Evolutionary conservation across 2,329 filamentous ascomycete genomes (phyloP).

Genomic region (Incumbomyces lentus): DNA sequence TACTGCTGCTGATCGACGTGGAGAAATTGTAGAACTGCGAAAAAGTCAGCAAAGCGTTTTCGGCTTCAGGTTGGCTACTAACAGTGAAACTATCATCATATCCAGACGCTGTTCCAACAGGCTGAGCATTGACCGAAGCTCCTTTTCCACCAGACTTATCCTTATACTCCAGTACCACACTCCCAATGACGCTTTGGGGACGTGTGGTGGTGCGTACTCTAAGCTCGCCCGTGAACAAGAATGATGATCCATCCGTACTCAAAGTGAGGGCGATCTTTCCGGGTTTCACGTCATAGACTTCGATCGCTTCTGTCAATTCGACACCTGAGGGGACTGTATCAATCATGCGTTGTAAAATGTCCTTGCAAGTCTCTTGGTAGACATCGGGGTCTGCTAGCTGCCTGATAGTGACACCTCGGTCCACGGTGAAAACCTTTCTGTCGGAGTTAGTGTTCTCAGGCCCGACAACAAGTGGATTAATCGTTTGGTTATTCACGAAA

Average conservation of each 20-base stretch:
- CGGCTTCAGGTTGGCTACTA: too few relatives aligned
- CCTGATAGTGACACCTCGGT: conserved; percentile 25
- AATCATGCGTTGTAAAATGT: conserved; percentile 14
- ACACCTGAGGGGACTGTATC: conserved; percentile 16
- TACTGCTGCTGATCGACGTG: too few relatives aligned
- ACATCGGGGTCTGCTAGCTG: conserved; percentile 16
- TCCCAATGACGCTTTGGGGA: conserved; percentile 30
- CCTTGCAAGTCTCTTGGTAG: conserved; percentile 10
- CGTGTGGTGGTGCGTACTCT: conserved; percentile 46
- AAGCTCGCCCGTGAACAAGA: conserved; percentile 47
- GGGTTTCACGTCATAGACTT: conserved; percentile 13
- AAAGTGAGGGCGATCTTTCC: conserved; percentile 25
- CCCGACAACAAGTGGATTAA: conserved; percentile 17
- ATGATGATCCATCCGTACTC: conserved; percentile 36
- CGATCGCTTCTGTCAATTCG: conserved; percentile 12
- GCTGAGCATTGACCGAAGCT: too few relatives aligned
- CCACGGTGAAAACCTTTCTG: conserved; percentile 24
- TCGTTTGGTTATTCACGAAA: conserved; percentile 24
- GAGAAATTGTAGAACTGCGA: too few relatives aligned
- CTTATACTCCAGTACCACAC: too few relatives aligned
- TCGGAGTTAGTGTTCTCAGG: conserved; percentile 23
- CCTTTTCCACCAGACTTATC: too few relatives aligned
- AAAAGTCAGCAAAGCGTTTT: too few relatives aligned
- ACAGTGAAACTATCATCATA: too few relatives aligned
- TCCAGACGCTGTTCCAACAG: too few relatives aligned